A percentile compares a stretch with the other conserved stretches of the same genome.
Conservation (phyloP, 2,329 filamentous ascomycete species). For the Aureobasidium sp. region DNA sequence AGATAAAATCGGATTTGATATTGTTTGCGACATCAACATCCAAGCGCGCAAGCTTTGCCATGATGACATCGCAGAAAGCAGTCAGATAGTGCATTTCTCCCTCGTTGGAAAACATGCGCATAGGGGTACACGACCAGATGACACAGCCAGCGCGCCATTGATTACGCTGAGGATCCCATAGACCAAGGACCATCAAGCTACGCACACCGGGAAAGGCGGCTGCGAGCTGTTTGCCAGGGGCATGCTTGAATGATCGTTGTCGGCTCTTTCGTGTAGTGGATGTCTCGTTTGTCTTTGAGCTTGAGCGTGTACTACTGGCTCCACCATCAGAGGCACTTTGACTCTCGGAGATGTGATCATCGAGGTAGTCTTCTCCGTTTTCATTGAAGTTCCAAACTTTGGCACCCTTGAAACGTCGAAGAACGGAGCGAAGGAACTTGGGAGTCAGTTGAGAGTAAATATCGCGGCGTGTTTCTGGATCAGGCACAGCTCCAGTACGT, state of each 20-base stretch:
- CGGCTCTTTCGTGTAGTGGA: not conserved
- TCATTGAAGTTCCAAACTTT: conserved; percentile 30
- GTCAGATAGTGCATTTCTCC: conserved; percentile 36
- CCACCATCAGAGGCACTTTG: not conserved
- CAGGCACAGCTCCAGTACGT: not conserved
- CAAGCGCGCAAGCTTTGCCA: conserved; percentile 35
- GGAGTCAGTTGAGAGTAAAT: conserved; percentile 8
- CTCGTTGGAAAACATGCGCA: conserved; percentile 34
- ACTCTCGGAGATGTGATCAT: conserved; percentile 22
- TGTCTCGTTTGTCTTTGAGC: not conserved
- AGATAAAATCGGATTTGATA: conserved; percentile 47
- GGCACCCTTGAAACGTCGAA: conserved; percentile 27
- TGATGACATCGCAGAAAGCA: conserved; percentile 38
- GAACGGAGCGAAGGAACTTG: conserved; percentile 19
- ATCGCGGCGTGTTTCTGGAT: not conserved
- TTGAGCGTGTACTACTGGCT: not conserved
- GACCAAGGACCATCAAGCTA: conserved; percentile 43
- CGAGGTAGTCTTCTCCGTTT: conserved; percentile 23
- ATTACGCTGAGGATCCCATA: conserved; percentile 43
- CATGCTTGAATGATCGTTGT: not conserved
- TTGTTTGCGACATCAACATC: conserved; percentile 36
- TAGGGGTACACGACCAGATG: conserved; percentile 40
- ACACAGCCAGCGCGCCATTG: conserved; percentile 39
- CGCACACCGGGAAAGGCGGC: conserved; percentile 35
- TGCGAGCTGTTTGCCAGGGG: not conserved